phyloP scores from a whole-genome alignment of 2,329 filamentous ascomycete species.

The Exophiala viscosa region DNA sequence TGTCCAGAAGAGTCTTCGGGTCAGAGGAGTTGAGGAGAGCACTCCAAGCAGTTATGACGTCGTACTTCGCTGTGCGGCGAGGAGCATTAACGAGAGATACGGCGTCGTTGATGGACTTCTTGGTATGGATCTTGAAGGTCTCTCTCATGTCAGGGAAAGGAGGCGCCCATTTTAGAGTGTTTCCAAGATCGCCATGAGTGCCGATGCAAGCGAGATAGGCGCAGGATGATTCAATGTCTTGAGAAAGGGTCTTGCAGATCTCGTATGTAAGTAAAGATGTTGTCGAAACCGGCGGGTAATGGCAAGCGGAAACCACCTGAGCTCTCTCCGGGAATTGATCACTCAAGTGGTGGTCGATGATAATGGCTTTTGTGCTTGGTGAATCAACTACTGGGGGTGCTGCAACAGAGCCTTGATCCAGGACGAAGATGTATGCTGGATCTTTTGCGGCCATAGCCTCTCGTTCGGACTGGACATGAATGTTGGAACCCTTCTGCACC shows the following conservation, averaged over 20 bases:
- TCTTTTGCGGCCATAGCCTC: constrained; percentile 48
- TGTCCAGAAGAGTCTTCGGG: constrained; percentile 51
- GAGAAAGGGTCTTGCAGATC: constrained; percentile 57
- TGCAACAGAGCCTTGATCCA: constrained; percentile 62
- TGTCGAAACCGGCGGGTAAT: constrained; percentile 63
- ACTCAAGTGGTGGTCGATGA: constrained; percentile 66
- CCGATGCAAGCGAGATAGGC: constrained; percentile 63
- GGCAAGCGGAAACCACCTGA: constrained; percentile 58
- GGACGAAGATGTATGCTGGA: constrained; percentile 59
- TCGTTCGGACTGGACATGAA: constrained; percentile 55
- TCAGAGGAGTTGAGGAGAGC: constrained; percentile 51
- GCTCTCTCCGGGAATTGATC: constrained; percentile 56
- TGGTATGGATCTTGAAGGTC: constrained; percentile 59
- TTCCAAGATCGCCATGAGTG: constrained; percentile 65
- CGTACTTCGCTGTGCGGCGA: constrained; percentile 57
- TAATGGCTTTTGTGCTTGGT: constrained; percentile 47
- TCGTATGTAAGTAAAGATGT: constrained; percentile 62
- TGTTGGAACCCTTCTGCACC: constrained; percentile 55
- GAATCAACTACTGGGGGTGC: constrained; percentile 52
- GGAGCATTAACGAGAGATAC: constrained; percentile 64
- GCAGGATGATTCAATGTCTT: constrained; percentile 47
- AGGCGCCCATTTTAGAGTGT: constrained; percentile 60
- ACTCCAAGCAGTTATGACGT: constrained; percentile 59
- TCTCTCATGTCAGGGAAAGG: constrained; percentile 64
- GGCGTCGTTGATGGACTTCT: constrained; percentile 60